Base-by-base conservation (phyloP, 345 rosid genomes). In the Mercurialis annua region DNA sequence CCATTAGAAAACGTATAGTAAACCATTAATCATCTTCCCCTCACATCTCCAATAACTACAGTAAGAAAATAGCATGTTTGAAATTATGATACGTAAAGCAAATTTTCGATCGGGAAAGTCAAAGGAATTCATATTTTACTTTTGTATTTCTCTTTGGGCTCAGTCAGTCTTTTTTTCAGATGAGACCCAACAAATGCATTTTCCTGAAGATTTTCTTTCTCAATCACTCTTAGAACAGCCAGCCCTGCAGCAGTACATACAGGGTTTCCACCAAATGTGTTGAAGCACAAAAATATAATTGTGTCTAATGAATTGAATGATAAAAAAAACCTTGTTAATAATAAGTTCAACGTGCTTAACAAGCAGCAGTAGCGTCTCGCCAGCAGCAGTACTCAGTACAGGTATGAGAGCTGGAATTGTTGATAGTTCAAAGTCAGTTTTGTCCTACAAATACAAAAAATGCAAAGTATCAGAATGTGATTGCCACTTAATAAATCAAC, bases 371-470 rank as follows among this genome's bases (percentile, higher is more conserved):
- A 91, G 66, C 34, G 99, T 86, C 80, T 94, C 99, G 2, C 99
- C 98, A 1, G 96, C 75, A 50, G 99, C 99, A 73, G 87, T 82
- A 76, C 83, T 89, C 71, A 91, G 76, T 76, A 91, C 96, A 65
- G 99, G 99, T 70, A 86, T 80, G 53, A 94, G 98, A 78, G 96
- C 96, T 30, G 99, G 98, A 31, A 91, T 81, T 10, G 99, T 94
- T 61, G 86, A 84, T 60, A 89, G 83, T 86, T 91, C 93, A 62
- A 94, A 94, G 74, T 94, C 99, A 76, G 59, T 82, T 82, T 82
- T 91, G 67, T 86, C 99, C 99, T 94, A 77, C 86, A 77, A n/a
- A n/a, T n/a, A n/a, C n/a, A 80, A 30, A 73, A 46, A 50, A n/a
- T 61, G 47, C 5, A 23, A 66, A 54, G 46, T 27, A 77, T 66